Percentiles rank a stretch among this genome's conserved stretches.
These are phyloP conservation scores for Ustilago esculenta DNA, from an alignment of 1,284 basidiomycete species.

Conservation along the genomic window DNA sequence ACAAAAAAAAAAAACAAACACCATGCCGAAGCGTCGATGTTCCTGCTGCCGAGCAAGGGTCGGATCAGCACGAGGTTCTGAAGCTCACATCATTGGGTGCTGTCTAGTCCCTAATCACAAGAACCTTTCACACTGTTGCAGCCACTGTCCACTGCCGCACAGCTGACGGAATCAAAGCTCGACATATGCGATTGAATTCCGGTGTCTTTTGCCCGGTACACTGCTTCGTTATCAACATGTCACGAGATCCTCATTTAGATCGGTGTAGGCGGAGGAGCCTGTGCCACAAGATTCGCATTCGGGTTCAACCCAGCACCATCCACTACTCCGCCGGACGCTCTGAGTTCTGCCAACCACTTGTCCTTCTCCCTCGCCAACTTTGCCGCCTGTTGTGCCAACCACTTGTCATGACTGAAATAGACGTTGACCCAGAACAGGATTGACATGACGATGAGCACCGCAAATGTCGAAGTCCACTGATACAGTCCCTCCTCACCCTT, in stretches of 20 bases:
- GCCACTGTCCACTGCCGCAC: too few relatives aligned
- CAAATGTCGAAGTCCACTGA: conserved; percentile 44
- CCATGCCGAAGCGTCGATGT: too few relatives aligned
- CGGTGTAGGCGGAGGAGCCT: conserved; percentile 11
- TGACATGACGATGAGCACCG: conserved; percentile 36
- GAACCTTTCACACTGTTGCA: too few relatives aligned
- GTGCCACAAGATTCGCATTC: conserved; percentile 9
- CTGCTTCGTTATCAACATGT: too few relatives aligned
- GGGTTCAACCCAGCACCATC: conserved; percentile 2
- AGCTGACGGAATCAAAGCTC: too few relatives aligned
- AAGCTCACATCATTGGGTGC: too few relatives aligned
- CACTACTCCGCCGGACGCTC: background rate
- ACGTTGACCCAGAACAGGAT: conserved; percentile 43
- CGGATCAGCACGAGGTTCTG: too few relatives aligned
- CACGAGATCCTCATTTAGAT: too few relatives aligned
- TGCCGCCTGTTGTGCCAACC: conserved; percentile 28
- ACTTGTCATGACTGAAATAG: conserved; percentile 43
- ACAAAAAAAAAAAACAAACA: background rate
- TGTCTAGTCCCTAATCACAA: too few relatives aligned
- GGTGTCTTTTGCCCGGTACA: too few relatives aligned
- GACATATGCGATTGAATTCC: too few relatives aligned
- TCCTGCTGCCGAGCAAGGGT: too few relatives aligned
- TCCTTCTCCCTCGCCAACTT: conserved; percentile 39
- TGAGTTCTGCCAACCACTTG: conserved; percentile 31
- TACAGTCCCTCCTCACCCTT: conserved; percentile 49